A percentile compares a stretch with the other conserved stretches of the same genome.
These are phyloP conservation scores for Babesia ovata DNA, from an alignment of 169 alveolate species.

Conservation along the genomic window DNA sequence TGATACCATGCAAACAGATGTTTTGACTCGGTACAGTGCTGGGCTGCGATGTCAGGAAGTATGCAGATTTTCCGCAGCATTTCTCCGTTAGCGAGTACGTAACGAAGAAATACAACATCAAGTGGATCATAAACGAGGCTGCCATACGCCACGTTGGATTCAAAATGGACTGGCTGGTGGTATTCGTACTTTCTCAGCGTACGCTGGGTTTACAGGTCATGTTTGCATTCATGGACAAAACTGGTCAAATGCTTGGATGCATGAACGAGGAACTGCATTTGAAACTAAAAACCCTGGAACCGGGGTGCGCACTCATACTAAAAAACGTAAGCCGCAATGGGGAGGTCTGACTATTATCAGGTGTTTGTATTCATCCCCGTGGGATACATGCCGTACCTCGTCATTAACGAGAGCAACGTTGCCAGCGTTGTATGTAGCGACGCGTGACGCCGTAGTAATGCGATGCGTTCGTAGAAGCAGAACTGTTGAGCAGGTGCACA, in stretches of 20 bases:
- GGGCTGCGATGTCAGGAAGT: constrained; percentile 7
- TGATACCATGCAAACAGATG: neutral
- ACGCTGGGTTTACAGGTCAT: constrained; percentile 22
- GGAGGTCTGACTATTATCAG: neutral
- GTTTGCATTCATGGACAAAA: constrained; percentile 38
- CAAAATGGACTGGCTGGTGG: constrained; percentile 41
- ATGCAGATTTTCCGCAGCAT: constrained; percentile 23
- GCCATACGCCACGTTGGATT: neutral
- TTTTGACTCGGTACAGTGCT: neutral
- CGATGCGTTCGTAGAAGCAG: neutral
- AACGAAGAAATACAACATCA: constrained; percentile 34
- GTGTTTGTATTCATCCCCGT: constrained; percentile 28
- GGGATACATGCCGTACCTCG: constrained; percentile 33
- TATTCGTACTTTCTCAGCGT: constrained; percentile 18
- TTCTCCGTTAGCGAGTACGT: constrained; percentile 27
- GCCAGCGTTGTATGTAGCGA: neutral
- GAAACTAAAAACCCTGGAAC: constrained; percentile 13
- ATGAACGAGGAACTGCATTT: constrained; percentile 38
- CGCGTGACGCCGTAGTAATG: neutral
- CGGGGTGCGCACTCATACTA: constrained; percentile 36
- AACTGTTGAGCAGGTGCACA: no score
- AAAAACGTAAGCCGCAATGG: constrained; percentile 12
- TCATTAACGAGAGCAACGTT: constrained; percentile 14
- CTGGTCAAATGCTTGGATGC: constrained; percentile 50
- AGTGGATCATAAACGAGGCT: constrained; percentile 9